Conservation (phyloP, 805 yeast species). For the Sungouiella thailandica region DNA sequence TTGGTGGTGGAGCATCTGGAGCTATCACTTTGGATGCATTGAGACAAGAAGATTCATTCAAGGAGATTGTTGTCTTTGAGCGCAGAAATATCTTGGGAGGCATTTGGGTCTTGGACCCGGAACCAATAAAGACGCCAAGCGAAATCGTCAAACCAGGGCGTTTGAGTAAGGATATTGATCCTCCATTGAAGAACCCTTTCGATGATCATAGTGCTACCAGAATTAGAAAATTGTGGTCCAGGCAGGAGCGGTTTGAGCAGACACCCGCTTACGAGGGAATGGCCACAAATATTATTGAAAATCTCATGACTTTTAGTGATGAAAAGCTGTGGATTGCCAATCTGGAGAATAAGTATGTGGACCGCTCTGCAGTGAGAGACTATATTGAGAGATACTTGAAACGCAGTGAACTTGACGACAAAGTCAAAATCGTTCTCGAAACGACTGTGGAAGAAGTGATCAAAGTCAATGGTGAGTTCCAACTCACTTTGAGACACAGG, state of each 20-base stretch:
- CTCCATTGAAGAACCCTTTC: slow-evolving; percentile 19
- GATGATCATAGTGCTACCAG: not conserved
- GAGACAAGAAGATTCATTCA: slow-evolving; percentile 28
- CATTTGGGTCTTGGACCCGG: slow-evolving; percentile 35
- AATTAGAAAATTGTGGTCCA: slow-evolving; percentile 1
- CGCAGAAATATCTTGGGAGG: slow-evolving; percentile 39
- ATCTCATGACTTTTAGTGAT: slow-evolving; percentile 43
- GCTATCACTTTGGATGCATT: slow-evolving; percentile 37
- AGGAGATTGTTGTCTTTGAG: slow-evolving; percentile 35
- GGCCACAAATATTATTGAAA: slow-evolving; percentile 41
- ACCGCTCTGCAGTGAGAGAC: slow-evolving; percentile 20
- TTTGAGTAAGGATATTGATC: slow-evolving; percentile 20
- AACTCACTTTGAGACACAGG: slow-evolving; percentile 25
- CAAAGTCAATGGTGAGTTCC: slow-evolving; percentile 19
- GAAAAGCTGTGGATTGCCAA: slow-evolving; percentile 29
- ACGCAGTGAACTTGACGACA: slow-evolving; percentile 15
- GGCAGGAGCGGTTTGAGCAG: slow-evolving; percentile 25
- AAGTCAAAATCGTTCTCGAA: slow-evolving; percentile 19
- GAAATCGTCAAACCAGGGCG: slow-evolving; percentile 17
- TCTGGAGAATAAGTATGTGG: slow-evolving; percentile 22
- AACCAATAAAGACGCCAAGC: slow-evolving; percentile 8
- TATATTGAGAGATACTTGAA: slow-evolving; percentile 26
- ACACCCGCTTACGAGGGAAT: slow-evolving; percentile 22
- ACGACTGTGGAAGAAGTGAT: slow-evolving; percentile 39
- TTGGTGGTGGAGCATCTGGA: slow-evolving; percentile 52